phyloP scores from a whole-genome alignment of 805 yeast genomes.

The Lachancea quebecensis region DNA sequence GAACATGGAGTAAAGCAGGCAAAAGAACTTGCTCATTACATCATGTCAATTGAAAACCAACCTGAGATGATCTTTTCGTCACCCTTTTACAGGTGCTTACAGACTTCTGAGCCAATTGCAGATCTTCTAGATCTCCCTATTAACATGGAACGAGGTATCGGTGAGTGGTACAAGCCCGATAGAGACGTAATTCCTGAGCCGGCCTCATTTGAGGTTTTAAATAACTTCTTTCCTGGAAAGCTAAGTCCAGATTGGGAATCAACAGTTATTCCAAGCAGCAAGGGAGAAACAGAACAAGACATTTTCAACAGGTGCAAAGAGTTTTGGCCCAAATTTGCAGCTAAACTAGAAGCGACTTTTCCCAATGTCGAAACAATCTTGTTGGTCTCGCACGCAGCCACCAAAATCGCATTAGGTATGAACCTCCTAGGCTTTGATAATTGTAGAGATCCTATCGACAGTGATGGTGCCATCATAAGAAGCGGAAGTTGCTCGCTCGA shows the following conservation, averaged over 20 bases:
- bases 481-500: conserved; percentile 87
- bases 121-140: conserved; percentile 51
- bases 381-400: conserved; percentile 89
- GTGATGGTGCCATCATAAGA: conserved; percentile 43
- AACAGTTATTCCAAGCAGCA: conserved; percentile 49
- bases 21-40: conserved; percentile 58
- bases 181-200: conserved; percentile 67
- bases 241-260: conserved; percentile 44
- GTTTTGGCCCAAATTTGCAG: conserved; percentile 53
- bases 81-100: conserved; percentile 86
- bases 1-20: conserved; percentile 88
- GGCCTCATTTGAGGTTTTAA: conserved; percentile 43
- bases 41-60: conserved; percentile 44
- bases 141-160: conserved; percentile 71
- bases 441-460: conserved; percentile 46
- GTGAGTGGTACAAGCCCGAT: conserved; percentile 84
- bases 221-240: conserved; percentile 46
- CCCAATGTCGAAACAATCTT: conserved; percentile 60
- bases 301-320: conserved; percentile 52
- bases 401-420: conserved; percentile 83
- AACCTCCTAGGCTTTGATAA: conserved; percentile 48
- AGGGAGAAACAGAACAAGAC: conserved; percentile 73
- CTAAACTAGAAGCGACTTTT: conserved; percentile 45
- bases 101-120: conserved; percentile 71
- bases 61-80: conserved; percentile 71